Evolutionary conservation across 768 basidiomycete species (phyloP).

Genomic region (Lentinula edodes): DNA sequence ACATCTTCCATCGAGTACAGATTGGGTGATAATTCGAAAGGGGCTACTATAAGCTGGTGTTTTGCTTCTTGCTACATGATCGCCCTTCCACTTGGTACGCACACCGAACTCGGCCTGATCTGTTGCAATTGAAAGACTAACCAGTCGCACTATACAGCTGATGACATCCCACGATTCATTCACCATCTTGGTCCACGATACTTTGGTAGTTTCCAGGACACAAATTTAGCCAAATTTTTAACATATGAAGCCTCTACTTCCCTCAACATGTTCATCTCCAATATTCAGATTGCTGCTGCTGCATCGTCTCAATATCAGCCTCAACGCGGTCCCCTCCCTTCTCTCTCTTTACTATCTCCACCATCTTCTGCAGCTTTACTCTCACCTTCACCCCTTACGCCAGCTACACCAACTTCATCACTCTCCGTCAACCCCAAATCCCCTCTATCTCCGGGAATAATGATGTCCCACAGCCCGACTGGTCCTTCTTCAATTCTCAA

Average conservation of each 20-base stretch:
- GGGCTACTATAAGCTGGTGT: constrained; percentile 56
- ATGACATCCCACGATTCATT: constrained; percentile 68
- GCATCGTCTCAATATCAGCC: neutral
- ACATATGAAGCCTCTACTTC: constrained; percentile 85
- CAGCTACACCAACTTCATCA: neutral
- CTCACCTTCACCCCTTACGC: neutral
- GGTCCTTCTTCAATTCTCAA: constrained; percentile 34
- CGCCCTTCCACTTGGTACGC: constrained; percentile 49
- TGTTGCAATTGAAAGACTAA: neutral
- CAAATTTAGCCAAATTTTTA: constrained; percentile 61
- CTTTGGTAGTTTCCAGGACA: constrained; percentile 69
- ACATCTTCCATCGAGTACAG: constrained; percentile 28
- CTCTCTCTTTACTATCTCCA: neutral
- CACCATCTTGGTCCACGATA: constrained; percentile 83
- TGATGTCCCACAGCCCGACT: constrained; percentile 3
- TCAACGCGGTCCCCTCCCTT: neutral
- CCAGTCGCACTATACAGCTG: constrained; percentile 32
- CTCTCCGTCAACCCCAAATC: neutral
- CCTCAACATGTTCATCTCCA: constrained; percentile 69
- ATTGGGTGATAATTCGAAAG: constrained; percentile 48
- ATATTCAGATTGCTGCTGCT: constrained; percentile 14
- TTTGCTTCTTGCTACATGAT: constrained; percentile 62
- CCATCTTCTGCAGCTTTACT: neutral
- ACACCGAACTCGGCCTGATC: neutral
- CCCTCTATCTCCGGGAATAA: neutral